Evolutionary conservation across 1,139 yeast species (phyloP).

Genomic region (Suhomyces maxii): DNA sequence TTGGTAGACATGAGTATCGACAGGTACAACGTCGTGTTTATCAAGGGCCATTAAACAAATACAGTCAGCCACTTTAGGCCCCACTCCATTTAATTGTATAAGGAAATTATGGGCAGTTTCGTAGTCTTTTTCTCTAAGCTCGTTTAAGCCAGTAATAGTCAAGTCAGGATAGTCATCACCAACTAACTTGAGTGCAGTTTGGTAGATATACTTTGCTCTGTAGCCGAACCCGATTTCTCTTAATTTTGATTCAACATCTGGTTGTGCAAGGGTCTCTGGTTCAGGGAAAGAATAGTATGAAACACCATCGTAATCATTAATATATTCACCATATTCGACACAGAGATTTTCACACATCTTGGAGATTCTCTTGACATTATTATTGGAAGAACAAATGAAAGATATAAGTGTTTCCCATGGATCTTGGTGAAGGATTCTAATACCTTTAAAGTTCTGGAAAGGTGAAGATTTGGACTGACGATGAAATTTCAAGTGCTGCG

Average conservation of each 20-base stretch:
- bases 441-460: conserved; percentile 58
- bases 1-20: conserved; percentile 95
- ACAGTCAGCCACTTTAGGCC: conserved; percentile 98
- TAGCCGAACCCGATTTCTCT: conserved; percentile 81
- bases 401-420: conserved; percentile 95
- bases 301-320: conserved; percentile 57
- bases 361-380: conserved; percentile 89
- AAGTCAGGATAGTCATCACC: conserved; percentile 39
- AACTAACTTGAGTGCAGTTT: conserved; percentile 59
- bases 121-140: conserved; percentile 47
- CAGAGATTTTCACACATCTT: conserved; percentile 89
- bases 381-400: conserved; percentile 93
- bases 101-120: conserved; percentile 65
- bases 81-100: conserved; percentile 79
- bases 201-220: conserved; percentile 82
- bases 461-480: conserved; percentile 33
- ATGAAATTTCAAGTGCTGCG: conserved; percentile 47
- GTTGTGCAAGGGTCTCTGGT: conserved; percentile 48
- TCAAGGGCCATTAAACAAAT: conserved; percentile 84
- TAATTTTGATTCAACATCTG: conserved; percentile 43
- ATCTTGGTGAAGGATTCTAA: conserved; percentile 83
- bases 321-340: conserved; percentile 62
- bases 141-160: conserved; percentile 29
- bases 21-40: conserved; percentile 87
- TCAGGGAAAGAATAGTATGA: conserved; percentile 74